Percentiles rank a stretch among this genome's conserved stretches.
phyloP scores from a whole-genome alignment of 768 basidiomycete genomes.

The Rhizopogon vinicolor region DNA sequence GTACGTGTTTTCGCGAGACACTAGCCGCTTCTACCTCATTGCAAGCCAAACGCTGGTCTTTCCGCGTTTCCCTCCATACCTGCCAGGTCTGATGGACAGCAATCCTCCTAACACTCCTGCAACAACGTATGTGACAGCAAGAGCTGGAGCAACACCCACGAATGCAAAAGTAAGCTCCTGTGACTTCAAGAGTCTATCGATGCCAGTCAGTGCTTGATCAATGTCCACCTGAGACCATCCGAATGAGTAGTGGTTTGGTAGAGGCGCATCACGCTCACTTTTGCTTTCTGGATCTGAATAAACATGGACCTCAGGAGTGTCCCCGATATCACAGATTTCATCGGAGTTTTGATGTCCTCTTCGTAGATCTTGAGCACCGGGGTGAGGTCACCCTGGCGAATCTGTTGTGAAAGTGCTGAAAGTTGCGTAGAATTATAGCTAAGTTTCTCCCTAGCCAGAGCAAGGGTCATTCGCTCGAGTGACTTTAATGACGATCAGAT shows the following conservation, averaged over 20 bases:
- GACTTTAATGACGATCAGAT: constrained; percentile 45
- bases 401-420: constrained; percentile 55
- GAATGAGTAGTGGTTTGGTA: not conserved
- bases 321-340: constrained; percentile 77
- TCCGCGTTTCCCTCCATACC: constrained; percentile 53
- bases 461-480: constrained; percentile 87
- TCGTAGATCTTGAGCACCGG: constrained; percentile 87
- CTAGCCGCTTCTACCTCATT: constrained; percentile 48
- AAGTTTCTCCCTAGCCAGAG: constrained; percentile 79
- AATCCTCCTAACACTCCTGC: constrained; percentile 49
- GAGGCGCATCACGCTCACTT: constrained; percentile 39
- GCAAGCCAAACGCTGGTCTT: constrained; percentile 62
- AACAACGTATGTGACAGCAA: constrained; percentile 71
- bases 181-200: constrained; percentile 90
- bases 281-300: constrained; percentile 94
- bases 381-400: constrained; percentile 80
- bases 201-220: constrained; percentile 83
- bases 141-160: constrained; percentile 89
- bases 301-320: constrained; percentile 80
- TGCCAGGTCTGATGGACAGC: constrained; percentile 46
- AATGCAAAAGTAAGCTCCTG: constrained; percentile 97
- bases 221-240: constrained; percentile 68
- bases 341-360: constrained; percentile 83
- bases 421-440: constrained; percentile 61
- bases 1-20: not conserved